Evolutionary conservation across 768 basidiomycete species (phyloP).

Genomic region (Kwoniella mangroviensis): DNA sequence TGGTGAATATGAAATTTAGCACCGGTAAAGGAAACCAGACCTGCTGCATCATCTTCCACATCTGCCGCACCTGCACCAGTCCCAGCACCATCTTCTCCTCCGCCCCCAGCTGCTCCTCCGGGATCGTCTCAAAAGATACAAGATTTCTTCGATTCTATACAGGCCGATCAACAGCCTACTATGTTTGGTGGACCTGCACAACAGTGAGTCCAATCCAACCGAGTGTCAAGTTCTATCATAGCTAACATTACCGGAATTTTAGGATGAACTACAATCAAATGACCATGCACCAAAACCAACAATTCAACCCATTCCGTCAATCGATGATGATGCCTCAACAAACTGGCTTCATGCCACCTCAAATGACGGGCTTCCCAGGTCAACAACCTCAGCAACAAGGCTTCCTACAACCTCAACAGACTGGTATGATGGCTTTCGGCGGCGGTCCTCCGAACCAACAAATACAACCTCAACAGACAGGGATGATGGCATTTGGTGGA

Average conservation of each 20-base stretch:
- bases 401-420: constrained; percentile 63
- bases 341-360: constrained; percentile 51
- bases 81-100: constrained; percentile 35
- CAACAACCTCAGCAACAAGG: constrained; percentile 58
- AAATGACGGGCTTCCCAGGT: constrained; percentile 56
- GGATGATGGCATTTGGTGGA: constrained; percentile 5
- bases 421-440: constrained; percentile 60
- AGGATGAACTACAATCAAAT: constrained; percentile 31
- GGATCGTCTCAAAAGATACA: constrained; percentile 62
- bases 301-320: constrained; percentile 78
- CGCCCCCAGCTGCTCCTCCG: constrained; percentile 42
- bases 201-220: constrained; percentile 32
- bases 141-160: constrained; percentile 90
- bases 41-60: constrained; percentile 40
- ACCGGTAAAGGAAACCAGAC: constrained; percentile 16
- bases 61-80: constrained; percentile 22
- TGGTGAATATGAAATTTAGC: constrained; percentile 2
- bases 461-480: constrained; percentile 57
- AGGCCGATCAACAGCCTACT: constrained; percentile 67
- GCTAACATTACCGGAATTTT: constrained; percentile 14
- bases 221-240: neutral
- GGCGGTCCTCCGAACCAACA: constrained; percentile 17
- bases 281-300: constrained; percentile 61
- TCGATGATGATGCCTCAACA: constrained; percentile 61
- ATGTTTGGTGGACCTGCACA: constrained; percentile 49